Evolutionary conservation across 345 rosid species (phyloP).

Genomic region (Arabidopsis thaliana): TAIR10.1 NC_003071.7:18112001-18112500

Average conservation of each 20-base stretch:
- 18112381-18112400: neutral
- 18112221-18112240: neutral
- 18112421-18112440: neutral
- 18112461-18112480: neutral
- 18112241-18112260: neutral
- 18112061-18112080: neutral
- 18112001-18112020: neutral
- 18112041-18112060: neutral
- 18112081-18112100: neutral
- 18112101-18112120: neutral
- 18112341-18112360: conserved; percentile 1
- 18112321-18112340: neutral
- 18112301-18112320: neutral
- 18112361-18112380: neutral
- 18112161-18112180: too few relatives aligned
- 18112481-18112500: neutral
- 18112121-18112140: neutral
- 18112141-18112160: neutral
- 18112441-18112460: conserved; percentile 6
- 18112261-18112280: neutral
- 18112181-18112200: neutral
- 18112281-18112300: neutral
- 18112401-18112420: neutral
- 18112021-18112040: conserved; percentile 8
- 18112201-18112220: neutral